These are phyloP conservation scores for Pilaira anomala DNA, from an alignment of 192 early-diverging fungal species.

Conservation along the genomic window DNA sequence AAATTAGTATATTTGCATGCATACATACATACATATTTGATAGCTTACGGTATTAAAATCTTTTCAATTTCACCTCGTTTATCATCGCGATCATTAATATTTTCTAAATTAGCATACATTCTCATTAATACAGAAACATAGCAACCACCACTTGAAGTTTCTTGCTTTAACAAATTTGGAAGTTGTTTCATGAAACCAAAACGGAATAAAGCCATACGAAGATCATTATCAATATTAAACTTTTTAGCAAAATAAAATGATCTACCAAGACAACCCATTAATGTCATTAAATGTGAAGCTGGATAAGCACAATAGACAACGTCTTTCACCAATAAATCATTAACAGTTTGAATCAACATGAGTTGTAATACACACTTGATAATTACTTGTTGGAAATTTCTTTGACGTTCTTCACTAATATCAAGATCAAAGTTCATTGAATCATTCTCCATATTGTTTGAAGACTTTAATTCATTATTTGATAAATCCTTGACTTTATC, in stretches of 20 bases:
- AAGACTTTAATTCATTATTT: conserved; percentile 8
- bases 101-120: conserved; percentile 51
- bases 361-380: conserved; percentile 89
- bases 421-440: conserved; percentile 15
- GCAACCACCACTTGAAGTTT: conserved; percentile 72
- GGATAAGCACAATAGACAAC: conserved; percentile 57
- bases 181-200: conserved; percentile 80
- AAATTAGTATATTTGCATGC: neutral
- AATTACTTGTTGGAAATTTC: conserved; percentile 81
- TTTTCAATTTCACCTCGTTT: conserved; percentile 37
- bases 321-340: conserved; percentile 64
- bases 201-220: conserved; percentile 77
- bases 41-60: conserved; percentile 45
- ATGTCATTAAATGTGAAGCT: conserved; percentile 62
- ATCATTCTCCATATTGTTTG: conserved; percentile 6
- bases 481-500: conserved; percentile 20
- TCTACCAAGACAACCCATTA: conserved; percentile 78
- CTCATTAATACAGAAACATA: conserved; percentile 67
- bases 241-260: conserved; percentile 75
- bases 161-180: conserved; percentile 90
- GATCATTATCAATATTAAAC: conserved; percentile 75
- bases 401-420: conserved; percentile 51
- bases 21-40: neutral
- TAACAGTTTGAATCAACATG: conserved; percentile 84
- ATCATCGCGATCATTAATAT: conserved; percentile 38